These are phyloP conservation scores for Glebionis coronaria DNA, from an alignment of 129 eudicot genomes.

Conservation along the genomic window DNA sequence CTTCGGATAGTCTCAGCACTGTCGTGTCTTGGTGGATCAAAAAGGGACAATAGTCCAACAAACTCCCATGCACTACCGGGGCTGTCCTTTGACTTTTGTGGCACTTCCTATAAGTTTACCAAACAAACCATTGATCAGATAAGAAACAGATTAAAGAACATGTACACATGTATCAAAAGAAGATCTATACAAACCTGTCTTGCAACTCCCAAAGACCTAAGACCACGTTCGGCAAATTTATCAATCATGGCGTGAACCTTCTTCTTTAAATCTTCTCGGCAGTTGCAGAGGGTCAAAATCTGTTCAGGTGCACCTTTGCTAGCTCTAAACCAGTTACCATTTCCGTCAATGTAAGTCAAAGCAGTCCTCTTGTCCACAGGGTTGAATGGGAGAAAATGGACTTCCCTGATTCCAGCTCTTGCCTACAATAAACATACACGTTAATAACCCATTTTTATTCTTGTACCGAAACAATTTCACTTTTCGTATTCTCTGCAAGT, in stretches of 20 bases:
- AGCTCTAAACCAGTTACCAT: conserved; percentile 66
- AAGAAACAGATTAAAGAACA: background rate
- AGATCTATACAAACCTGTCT: conserved; percentile 47
- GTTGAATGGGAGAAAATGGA: conserved; percentile 71
- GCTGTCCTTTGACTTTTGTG: conserved; percentile 62
- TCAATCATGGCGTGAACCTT: conserved; percentile 54
- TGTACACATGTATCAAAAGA: background rate
- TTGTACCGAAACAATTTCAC: background rate
- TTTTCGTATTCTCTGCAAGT: background rate
- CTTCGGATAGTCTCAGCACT: conserved; percentile 64
- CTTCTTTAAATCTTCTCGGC: conserved; percentile 62
- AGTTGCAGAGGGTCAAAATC: conserved; percentile 49
- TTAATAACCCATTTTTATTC: background rate
- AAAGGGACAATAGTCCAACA: conserved; percentile 63
- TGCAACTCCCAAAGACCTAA: conserved; percentile 72
- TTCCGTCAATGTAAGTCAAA: conserved; percentile 54
- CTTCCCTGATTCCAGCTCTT: conserved; percentile 62
- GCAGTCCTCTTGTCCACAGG: conserved; percentile 86
- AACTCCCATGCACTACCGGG: conserved; percentile 69
- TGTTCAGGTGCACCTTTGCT: conserved; percentile 87
- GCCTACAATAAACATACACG: conserved; percentile 40
- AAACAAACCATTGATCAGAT: background rate
- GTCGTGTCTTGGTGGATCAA: conserved; percentile 79
- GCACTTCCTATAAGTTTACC: conserved; percentile 43
- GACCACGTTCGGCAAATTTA: conserved; percentile 72